phyloP scores from a whole-genome alignment of 164 flowering plant genomes.

The Protea cynaroides region DNA sequence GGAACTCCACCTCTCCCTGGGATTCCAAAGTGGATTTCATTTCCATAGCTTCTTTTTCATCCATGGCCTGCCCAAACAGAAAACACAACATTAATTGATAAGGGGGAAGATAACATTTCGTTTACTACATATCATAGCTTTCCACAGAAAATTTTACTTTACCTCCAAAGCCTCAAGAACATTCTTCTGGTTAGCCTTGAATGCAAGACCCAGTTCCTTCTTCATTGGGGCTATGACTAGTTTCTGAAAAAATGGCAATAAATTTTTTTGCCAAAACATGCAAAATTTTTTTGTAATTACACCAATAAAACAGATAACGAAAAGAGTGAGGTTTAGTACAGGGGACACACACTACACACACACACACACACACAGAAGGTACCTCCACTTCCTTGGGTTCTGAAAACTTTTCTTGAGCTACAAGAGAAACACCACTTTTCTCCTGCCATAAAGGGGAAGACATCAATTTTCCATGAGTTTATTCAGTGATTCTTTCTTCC shows the following conservation, averaged over 20 bases:
- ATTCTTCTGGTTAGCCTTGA: slow-evolving; percentile 63
- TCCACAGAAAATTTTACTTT: slow-evolving; percentile 16
- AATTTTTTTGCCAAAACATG: no score
- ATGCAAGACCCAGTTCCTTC: slow-evolving; percentile 71
- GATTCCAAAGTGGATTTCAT: slow-evolving; percentile 61
- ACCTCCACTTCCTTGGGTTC: slow-evolving; percentile 68
- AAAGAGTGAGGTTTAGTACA: background rate
- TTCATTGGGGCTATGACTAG: slow-evolving; percentile 58
- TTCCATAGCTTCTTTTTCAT: slow-evolving; percentile 63
- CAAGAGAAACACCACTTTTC: slow-evolving; percentile 49
- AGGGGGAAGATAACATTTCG: background rate
- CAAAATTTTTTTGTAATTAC: background rate
- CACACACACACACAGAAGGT: no score
- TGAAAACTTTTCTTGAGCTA: slow-evolving; percentile 48
- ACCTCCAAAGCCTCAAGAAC: slow-evolving; percentile 78
- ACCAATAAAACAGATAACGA: background rate
- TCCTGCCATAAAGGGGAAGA: slow-evolving; percentile 27
- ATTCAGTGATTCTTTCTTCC: no score
- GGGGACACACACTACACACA: no score
- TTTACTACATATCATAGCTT: background rate
- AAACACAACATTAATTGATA: background rate
- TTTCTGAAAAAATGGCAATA: slow-evolving; percentile 31
- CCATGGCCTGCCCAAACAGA: slow-evolving; percentile 44
- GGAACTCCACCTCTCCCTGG: slow-evolving; percentile 52
- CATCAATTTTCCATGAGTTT: no score